Conservation (phyloP, 495 filamentous ascomycete species). For the Barbatosphaeria neglecta region DNA sequence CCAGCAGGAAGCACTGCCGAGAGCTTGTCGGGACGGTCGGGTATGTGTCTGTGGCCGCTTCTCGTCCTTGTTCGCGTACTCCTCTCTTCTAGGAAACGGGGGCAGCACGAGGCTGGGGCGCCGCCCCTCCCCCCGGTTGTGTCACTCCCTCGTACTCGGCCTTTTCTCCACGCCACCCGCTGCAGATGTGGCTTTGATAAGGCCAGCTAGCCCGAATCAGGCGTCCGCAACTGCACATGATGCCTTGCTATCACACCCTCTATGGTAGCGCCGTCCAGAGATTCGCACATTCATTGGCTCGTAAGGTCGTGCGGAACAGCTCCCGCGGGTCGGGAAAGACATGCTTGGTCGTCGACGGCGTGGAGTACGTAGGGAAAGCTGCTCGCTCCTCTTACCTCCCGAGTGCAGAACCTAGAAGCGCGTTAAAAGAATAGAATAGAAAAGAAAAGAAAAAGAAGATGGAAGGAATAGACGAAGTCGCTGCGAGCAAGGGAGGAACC, state of each 20-base stretch:
- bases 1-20: neutral
- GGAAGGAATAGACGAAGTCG: neutral
- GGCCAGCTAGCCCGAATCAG: too few species aligned
- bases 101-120: neutral
- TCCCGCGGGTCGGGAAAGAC: neutral
- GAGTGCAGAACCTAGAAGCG: too few species aligned
- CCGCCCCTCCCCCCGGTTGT: neutral
- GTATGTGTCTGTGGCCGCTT: neutral
- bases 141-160: neutral
- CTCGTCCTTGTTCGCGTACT: neutral
- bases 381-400: too few species aligned
- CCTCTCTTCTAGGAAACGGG: neutral
- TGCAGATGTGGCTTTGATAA: neutral
- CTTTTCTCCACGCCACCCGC: neutral
- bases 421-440: neutral
- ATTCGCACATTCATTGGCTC: neutral
- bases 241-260: neutral
- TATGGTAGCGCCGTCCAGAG: too few species aligned
- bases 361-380: too few species aligned
- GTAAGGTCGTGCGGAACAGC: neutral
- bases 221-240: neutral
- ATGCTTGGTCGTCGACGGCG: neutral
- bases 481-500: neutral
- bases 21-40: neutral
- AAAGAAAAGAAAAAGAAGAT: neutral